Conservation (phyloP, 1,284 basidiomycete genomes). For the Pyrrhoderma noxium region DNA sequence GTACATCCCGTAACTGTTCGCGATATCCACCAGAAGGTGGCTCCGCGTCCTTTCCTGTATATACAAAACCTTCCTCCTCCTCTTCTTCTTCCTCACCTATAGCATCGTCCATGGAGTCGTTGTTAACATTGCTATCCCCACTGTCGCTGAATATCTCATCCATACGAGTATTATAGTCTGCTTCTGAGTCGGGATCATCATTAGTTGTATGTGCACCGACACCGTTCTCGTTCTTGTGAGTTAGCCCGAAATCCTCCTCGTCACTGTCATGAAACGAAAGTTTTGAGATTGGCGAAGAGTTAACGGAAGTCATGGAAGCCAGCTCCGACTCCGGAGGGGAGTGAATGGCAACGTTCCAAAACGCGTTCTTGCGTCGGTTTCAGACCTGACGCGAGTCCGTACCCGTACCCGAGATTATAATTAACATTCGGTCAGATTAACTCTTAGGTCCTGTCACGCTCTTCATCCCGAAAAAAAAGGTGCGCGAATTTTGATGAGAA, state of each 20-base stretch:
- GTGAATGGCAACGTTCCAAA: too few relatives aligned
- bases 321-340: neutral
- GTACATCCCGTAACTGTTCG: constrained; percentile 64
- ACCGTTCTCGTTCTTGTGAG: too few relatives aligned
- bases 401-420: too few relatives aligned
- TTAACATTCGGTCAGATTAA: too few relatives aligned
- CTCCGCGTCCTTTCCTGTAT: constrained; percentile 59
- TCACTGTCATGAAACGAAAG: neutral
- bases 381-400: too few relatives aligned
- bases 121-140: constrained; percentile 26
- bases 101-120: constrained; percentile 22
- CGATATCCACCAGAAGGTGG: constrained; percentile 39
- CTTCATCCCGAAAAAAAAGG: too few relatives aligned
- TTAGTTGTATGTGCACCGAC: constrained; percentile 21
- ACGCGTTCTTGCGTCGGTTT: too few relatives aligned
- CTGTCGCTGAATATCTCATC: constrained; percentile 60
- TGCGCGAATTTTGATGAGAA: too few relatives aligned
- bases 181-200: constrained; percentile 28
- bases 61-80: constrained; percentile 60
- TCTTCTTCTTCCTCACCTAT: constrained; percentile 40
- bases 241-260: constrained; percentile 7
- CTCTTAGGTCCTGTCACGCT: too few relatives aligned
- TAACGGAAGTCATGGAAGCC: neutral
- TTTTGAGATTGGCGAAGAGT: neutral
- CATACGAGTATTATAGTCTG: constrained; percentile 58